phyloP scores from a whole-genome alignment of 192 early-diverging fungal genomes.

The Coemansia sp. region DNA sequence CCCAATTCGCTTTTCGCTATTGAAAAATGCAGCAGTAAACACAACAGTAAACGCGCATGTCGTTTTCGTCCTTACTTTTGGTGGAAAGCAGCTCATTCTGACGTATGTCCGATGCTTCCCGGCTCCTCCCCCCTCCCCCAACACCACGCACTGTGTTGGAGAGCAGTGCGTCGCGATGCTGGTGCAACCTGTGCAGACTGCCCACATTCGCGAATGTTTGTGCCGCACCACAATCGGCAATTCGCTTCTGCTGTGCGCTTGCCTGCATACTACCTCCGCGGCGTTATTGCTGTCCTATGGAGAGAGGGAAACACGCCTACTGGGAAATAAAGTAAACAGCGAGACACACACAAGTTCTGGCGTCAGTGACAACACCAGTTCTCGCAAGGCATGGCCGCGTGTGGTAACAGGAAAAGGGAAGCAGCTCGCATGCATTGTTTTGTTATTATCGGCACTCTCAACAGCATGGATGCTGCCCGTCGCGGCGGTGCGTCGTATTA shows the following conservation, averaged over 20 bases:
- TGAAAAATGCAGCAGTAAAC: neutral
- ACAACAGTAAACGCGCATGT: neutral
- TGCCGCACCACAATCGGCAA: neutral
- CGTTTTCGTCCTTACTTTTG: neutral
- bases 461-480: neutral
- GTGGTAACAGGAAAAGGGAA: constrained; percentile 3
- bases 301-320: no score
- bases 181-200: neutral
- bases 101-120: neutral
- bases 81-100: neutral
- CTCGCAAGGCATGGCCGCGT: neutral
- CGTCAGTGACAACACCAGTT: neutral
- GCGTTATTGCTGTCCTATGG: neutral
- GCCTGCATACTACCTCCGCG: neutral
- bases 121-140: neutral
- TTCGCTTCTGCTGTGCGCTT: neutral
- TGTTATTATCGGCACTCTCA: neutral
- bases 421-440: neutral
- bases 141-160: neutral
- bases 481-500: neutral
- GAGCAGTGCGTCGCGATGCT: neutral
- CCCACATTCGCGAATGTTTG: neutral
- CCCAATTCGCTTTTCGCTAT: neutral
- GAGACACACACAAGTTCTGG: neutral
- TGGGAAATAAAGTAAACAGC: neutral